Conservation (phyloP, 257 asterid species). For the Thymus mandschuricus region DNA sequence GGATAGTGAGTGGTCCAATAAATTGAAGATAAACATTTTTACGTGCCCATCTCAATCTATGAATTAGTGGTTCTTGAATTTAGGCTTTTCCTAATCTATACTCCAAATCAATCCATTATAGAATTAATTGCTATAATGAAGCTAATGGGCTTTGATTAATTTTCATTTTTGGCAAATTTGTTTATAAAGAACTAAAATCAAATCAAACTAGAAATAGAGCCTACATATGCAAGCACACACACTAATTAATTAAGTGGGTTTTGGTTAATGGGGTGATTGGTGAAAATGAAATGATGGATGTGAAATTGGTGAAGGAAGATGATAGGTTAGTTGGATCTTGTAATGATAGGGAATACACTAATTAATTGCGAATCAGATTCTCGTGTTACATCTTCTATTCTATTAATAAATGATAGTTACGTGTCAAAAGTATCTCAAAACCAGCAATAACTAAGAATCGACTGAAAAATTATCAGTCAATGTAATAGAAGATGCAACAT, state of each 20-base stretch:
- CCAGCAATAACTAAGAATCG: no score
- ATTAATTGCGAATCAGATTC: no score
- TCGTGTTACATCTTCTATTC: no score
- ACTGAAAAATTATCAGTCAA: no score
- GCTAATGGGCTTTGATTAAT: neutral
- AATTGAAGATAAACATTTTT: no score
- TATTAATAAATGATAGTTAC: no score
- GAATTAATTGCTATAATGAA: neutral
- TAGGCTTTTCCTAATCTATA: neutral
- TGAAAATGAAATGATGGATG: slow-evolving; percentile 29
- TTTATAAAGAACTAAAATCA: neutral
- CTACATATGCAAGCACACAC: neutral
- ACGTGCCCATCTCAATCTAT: neutral
- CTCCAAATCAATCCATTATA: neutral
- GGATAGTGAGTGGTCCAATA: no score
- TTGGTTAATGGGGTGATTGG: slow-evolving; percentile 31
- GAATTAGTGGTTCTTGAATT: neutral
- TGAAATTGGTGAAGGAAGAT: slow-evolving; percentile 33
- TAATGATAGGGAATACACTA: slow-evolving; percentile 22
- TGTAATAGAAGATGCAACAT: no score
- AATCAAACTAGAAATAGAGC: slow-evolving; percentile 10
- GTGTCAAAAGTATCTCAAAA: no score
- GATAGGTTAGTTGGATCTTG: slow-evolving; percentile 37
- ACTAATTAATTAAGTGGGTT: slow-evolving; percentile 23
- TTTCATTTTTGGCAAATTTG: neutral